phyloP scores from a whole-genome alignment of 805 yeast genomes.

The Cyberlindnera saturnus region DNA sequence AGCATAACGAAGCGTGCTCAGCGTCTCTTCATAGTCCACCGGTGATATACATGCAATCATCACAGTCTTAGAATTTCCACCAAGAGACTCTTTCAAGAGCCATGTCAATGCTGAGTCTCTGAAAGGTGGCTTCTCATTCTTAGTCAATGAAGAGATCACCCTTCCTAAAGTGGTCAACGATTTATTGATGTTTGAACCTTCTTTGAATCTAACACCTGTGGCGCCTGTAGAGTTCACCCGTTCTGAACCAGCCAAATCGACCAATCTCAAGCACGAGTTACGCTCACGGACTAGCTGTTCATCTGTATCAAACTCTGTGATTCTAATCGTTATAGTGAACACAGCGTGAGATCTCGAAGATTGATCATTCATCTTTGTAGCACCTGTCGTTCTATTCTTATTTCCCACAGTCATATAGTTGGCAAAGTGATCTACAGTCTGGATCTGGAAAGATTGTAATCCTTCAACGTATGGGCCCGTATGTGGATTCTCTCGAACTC shows the following conservation, averaged over 20 bases:
- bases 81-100: slow-evolving; percentile 66
- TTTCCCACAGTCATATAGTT: slow-evolving; percentile 46
- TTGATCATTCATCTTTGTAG: slow-evolving; percentile 65
- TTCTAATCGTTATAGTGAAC: slow-evolving; percentile 55
- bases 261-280: slow-evolving; percentile 57
- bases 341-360: slow-evolving; percentile 83
- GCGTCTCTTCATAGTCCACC: slow-evolving; percentile 68
- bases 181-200: slow-evolving; percentile 73
- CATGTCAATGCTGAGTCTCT: slow-evolving; percentile 75
- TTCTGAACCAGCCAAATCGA: slow-evolving; percentile 83
- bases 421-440: slow-evolving; percentile 43
- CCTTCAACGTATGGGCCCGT: slow-evolving; percentile 72
- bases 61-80: slow-evolving; percentile 83
- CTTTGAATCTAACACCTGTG: slow-evolving; percentile 55
- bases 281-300: slow-evolving; percentile 42
- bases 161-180: slow-evolving; percentile 75
- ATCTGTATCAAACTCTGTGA: slow-evolving; percentile 38
- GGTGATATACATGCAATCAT: slow-evolving; percentile 88
- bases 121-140: slow-evolving; percentile 26
- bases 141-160: slow-evolving; percentile 48
- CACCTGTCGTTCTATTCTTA: slow-evolving; percentile 55
- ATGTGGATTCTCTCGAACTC: slow-evolving; percentile 59
- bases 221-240: slow-evolving; percentile 58
- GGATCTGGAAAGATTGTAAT: slow-evolving; percentile 45
- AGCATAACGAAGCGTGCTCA: slow-evolving; percentile 74